These are phyloP conservation scores for Diplocarpon mali DNA, from an alignment of 2,329 filamentous ascomycete genomes.

Conservation along the genomic window DNA sequence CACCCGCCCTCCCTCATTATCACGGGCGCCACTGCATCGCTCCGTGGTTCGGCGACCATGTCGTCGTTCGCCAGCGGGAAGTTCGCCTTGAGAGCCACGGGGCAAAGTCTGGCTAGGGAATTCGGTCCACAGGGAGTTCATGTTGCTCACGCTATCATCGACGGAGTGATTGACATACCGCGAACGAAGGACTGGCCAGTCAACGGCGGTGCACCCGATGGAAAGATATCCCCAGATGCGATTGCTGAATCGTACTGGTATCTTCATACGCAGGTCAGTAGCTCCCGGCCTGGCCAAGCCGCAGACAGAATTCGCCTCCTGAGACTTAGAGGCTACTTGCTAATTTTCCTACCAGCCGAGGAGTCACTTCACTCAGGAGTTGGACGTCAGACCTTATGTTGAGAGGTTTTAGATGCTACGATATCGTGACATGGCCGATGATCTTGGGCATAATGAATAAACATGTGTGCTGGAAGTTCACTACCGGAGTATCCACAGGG, in stretches of 20 bases:
- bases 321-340: too few relatives aligned
- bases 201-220: constrained; percentile 38
- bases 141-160: constrained; percentile 71
- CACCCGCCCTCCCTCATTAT: constrained; percentile 73
- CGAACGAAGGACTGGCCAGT: constrained; percentile 43
- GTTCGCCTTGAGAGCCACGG: constrained; percentile 64
- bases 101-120: constrained; percentile 67
- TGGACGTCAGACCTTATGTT: constrained; percentile 69
- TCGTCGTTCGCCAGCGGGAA: constrained; percentile 67
- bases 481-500: neutral
- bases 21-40: constrained; percentile 73
- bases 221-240: constrained; percentile 63
- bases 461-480: too few relatives aligned
- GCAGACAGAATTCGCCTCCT: too few relatives aligned
- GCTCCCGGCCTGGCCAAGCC: too few relatives aligned
- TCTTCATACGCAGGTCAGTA: constrained; percentile 49
- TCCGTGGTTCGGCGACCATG: constrained; percentile 61
- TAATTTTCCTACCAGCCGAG: constrained; percentile 40
- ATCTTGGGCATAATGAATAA: neutral
- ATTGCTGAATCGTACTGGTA: constrained; percentile 76
- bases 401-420: constrained; percentile 50
- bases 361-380: constrained; percentile 69
- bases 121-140: constrained; percentile 79
- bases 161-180: constrained; percentile 77
- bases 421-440: neutral